Evolutionary conservation across 2,329 filamentous ascomycete species (phyloP).

Genomic region (Dendrostoma leiphaemia): DNA sequence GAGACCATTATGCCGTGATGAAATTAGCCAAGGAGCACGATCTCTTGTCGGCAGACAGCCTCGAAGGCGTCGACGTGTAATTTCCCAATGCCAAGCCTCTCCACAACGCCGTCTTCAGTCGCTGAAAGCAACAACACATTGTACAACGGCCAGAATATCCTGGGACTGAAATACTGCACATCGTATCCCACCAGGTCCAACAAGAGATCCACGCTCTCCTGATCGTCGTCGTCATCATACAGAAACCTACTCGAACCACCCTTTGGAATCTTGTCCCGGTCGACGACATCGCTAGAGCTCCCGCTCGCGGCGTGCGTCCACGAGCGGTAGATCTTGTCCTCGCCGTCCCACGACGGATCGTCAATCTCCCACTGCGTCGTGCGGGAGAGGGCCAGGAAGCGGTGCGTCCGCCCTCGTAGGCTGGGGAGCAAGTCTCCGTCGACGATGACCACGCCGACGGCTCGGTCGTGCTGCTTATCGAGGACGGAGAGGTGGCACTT

Average conservation of each 20-base stretch:
- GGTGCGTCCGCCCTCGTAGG: constrained; percentile 2
- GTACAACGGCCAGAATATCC: constrained; percentile 4
- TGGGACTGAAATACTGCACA: neutral
- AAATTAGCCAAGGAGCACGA: neutral
- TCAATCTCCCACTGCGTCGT: neutral
- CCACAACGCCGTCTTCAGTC: neutral
- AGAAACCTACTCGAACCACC: neutral
- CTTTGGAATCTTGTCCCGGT: neutral
- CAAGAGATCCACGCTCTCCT: neutral
- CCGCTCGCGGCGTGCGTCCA: constrained; percentile 9
- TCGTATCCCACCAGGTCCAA: constrained; percentile 2
- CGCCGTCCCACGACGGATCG: constrained; percentile 11
- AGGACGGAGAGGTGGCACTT: constrained; percentile 9
- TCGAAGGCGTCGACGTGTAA: constrained; percentile 12
- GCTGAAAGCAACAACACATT: constrained; percentile 9
- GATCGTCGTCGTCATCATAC: neutral
- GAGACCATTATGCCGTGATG: too few relatives aligned
- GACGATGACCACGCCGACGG: constrained; percentile 5
- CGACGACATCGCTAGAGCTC: neutral
- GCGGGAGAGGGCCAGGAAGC: constrained; percentile 7
- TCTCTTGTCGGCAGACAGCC: neutral
- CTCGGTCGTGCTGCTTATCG: neutral
- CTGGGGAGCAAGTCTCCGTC: neutral
- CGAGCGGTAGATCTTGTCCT: neutral
- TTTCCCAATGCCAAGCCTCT: constrained; percentile 12